A percentile compares a stretch with the other conserved stretches of the same genome.
These are phyloP conservation scores for Kurtzmaniella quercitrusa DNA, from an alignment of 1,139 yeast genomes.

Conservation along the genomic window DNA sequence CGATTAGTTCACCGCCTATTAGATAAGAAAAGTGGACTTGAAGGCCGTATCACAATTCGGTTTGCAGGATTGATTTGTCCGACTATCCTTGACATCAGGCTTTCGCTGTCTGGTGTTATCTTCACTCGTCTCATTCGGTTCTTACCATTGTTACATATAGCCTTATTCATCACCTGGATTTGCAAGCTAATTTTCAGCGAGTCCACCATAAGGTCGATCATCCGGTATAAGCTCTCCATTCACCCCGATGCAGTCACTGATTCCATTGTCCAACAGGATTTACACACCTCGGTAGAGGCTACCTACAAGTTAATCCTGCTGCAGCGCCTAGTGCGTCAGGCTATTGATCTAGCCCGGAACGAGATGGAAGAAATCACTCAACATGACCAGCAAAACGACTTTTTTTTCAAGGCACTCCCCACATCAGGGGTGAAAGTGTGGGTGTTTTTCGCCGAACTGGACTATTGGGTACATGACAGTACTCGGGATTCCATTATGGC, in stretches of 20 bases:
- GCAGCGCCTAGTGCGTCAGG: conserved; percentile 43
- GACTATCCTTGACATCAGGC: conserved; percentile 53
- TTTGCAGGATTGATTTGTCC: conserved; percentile 64
- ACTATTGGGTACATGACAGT: conserved; percentile 57
- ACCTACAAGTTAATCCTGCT: conserved; percentile 39
- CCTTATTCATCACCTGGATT: conserved; percentile 17
- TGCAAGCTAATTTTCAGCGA: conserved; percentile 21
- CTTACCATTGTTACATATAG: conserved; percentile 31
- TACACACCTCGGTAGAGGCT: conserved; percentile 39
- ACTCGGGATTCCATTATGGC: conserved; percentile 40
- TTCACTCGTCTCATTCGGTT: conserved; percentile 27
- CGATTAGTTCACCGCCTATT: conserved; percentile 32
- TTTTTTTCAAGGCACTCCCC: conserved; percentile 40
- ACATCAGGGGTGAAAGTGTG: conserved; percentile 31
- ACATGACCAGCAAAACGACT: conserved; percentile 40
- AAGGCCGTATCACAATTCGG: conserved; percentile 18
- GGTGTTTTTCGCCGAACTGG: conserved; percentile 52
- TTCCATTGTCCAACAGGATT: conserved; percentile 12
- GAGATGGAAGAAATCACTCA: conserved; percentile 49
- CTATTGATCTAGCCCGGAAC: conserved; percentile 51
- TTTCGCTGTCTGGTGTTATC: conserved; percentile 45
- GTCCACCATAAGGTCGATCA: conserved; percentile 15
- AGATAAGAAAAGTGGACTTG: conserved; percentile 16
- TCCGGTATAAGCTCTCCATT: conserved; percentile 8
- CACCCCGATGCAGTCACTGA: background rate